These are phyloP conservation scores for Chrysoporthe deuterocubensis DNA, from an alignment of 2,329 filamentous ascomycete species.

Conservation along the genomic window DNA sequence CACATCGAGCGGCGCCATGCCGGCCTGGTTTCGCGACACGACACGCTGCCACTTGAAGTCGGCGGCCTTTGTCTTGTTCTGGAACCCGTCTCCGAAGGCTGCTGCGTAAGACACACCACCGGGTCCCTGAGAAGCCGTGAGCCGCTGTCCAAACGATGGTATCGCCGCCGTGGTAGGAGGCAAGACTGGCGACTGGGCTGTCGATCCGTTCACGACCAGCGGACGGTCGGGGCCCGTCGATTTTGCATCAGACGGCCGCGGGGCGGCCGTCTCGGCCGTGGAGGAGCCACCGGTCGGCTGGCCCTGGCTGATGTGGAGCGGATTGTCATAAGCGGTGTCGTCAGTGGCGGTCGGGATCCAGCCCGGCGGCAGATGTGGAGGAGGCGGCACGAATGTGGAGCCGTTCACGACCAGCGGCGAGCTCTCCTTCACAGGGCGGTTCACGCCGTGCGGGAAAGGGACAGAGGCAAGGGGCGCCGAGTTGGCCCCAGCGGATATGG, in stretches of 20 bases:
- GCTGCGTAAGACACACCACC: conserved; percentile 33
- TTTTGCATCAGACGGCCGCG: conserved; percentile 34
- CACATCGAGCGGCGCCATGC: conserved; percentile 57
- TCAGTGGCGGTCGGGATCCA: conserved; percentile 37
- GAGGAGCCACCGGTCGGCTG: conserved; percentile 32
- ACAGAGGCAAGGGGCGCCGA: conserved; percentile 46
- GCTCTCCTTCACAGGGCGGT: conserved; percentile 38
- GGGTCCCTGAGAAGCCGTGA: conserved; percentile 34
- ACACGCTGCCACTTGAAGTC: conserved; percentile 43
- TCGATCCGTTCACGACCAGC: conserved; percentile 57
- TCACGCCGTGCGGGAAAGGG: conserved; percentile 43
- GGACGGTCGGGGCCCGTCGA: conserved; percentile 46
- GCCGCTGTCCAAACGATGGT: conserved; percentile 39
- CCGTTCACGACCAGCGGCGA: conserved; percentile 49
- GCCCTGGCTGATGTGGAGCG: conserved; percentile 43
- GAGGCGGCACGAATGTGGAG: conserved; percentile 39
- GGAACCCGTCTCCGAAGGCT: conserved; percentile 35
- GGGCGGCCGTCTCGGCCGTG: conserved; percentile 31
- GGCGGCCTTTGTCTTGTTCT: conserved; percentile 38
- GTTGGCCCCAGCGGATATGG: conserved; percentile 46
- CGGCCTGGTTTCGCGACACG: conserved; percentile 49
- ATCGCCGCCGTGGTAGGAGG: conserved; percentile 28
- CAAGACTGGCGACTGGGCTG: conserved; percentile 26
- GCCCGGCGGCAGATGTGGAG: conserved; percentile 34
- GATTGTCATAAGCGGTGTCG: conserved; percentile 41